Conservation (phyloP, 73 alveolate species). For the Uronychia setigera region DNA sequence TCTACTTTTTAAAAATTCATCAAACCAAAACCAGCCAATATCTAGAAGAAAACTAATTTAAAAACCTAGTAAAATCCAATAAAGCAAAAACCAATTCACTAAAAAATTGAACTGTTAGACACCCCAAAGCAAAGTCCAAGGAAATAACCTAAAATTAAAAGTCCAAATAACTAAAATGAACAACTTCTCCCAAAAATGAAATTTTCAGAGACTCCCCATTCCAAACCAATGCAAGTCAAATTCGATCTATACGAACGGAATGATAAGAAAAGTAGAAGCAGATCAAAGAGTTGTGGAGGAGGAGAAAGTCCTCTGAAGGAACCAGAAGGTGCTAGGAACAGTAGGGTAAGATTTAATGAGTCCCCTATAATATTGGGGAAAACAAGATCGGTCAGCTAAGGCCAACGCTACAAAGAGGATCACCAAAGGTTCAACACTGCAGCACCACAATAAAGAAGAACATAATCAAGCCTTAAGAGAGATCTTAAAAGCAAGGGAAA, state of each 20-base stretch:
- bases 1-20: no score
- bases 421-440: not conserved
- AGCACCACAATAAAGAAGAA: not conserved
- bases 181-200: not conserved
- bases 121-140: no score
- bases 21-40: no score
- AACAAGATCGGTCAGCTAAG: not conserved
- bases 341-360: not conserved
- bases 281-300: not conserved
- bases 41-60: not conserved
- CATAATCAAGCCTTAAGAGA: not conserved
- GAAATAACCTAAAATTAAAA: not conserved
- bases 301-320: not conserved
- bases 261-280: not conserved
- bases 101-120: not conserved
- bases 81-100: not conserved
- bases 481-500: not conserved
- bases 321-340: not conserved
- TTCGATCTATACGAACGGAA: not conserved
- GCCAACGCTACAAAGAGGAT: not conserved
- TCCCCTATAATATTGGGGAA: not conserved
- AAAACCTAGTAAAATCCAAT: not conserved
- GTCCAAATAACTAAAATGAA: not conserved
- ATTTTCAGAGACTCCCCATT: not conserved
- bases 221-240: not conserved